These are phyloP conservation scores for Raffaelea albimanens DNA, from an alignment of 2,329 filamentous ascomycete genomes.

Conservation along the genomic window DNA sequence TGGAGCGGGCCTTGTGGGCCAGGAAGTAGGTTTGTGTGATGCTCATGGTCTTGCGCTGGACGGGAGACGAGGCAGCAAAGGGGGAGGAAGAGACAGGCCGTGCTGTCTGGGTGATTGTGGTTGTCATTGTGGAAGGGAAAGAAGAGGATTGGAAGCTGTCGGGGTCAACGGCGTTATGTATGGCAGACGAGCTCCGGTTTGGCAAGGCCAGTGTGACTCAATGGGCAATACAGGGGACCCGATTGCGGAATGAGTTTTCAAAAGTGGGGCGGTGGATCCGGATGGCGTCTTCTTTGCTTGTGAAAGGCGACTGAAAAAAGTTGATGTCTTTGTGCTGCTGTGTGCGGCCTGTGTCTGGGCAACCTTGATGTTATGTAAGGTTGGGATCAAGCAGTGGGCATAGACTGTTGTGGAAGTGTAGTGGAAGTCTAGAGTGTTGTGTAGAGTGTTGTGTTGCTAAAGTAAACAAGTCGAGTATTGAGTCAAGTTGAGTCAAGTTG, in stretches of 20 bases:
- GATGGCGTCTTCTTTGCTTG: not conserved
- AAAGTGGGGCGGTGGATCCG: slow-evolving; percentile 2
- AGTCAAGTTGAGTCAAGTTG: no score
- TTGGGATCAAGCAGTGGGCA: not conserved
- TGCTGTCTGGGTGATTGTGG: slow-evolving; percentile 5
- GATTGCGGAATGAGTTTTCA: slow-evolving; percentile 5
- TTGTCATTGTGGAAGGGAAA: slow-evolving; percentile 11
- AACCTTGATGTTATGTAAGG: not conserved
- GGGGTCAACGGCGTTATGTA: slow-evolving; percentile 5
- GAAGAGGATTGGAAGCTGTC: not conserved
- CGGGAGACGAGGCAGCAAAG: slow-evolving; percentile 31
- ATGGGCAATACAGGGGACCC: slow-evolving; percentile 4
- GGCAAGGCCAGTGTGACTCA: slow-evolving; percentile 7
- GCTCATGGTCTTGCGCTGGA: slow-evolving; percentile 80
- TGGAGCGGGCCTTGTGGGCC: slow-evolving; percentile 89
- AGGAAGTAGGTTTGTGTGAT: slow-evolving; percentile 98
- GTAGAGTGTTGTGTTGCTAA: no score
- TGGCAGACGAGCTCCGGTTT: not conserved
- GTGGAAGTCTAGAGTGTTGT: no score
- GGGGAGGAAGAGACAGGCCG: slow-evolving; percentile 1
- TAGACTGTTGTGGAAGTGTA: not conserved
- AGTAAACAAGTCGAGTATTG: no score
- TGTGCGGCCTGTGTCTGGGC: slow-evolving; percentile 1
- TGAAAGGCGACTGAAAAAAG: not conserved
- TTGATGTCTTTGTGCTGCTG: not conserved